Evolutionary conservation across 768 basidiomycete genomes (phyloP), one percentile per base, ranked within the genome.

Genomic region (Pulveroboletus sp.): DNA sequence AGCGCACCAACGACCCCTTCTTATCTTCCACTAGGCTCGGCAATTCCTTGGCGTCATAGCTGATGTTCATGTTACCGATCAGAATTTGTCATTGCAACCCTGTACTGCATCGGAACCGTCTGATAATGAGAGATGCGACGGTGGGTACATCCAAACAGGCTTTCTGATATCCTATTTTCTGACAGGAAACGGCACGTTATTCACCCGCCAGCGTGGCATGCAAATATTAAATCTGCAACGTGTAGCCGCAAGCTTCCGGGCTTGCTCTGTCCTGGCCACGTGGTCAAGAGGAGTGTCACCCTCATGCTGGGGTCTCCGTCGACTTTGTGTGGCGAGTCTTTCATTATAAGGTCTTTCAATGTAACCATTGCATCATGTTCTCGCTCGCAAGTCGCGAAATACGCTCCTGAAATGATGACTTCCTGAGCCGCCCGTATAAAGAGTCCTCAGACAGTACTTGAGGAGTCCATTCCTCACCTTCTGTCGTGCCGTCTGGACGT

Each of bases 181-280:
- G 47, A 41, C 23, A 43, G 38, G 14, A 5, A 38, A 27, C 12
- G 10, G 23, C 42, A 43, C 34, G 46, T 53, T 14, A n/a, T 57
- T 43, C 26, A 31, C 31, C 23, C 40, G n/a, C 31, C 29, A 43
- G 38, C n/a, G 22, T 27, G 49, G 49, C 49, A 47, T 14, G 36
- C 41, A 41, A 36, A 43, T 29, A 6, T 29, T 6, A 29, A 34
- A 40, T 34, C 20, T 60, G 47, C 57, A 67, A 53, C 57, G 59
- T 63, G 61, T 41, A 31, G 29, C 48, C 57, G 65, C 61, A 29
- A 49, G 22, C 44, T 51, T 29, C 63, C 58, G 55, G 40, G 26
- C 50, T 59, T 67, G 55, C 55, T 63, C 30, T 67, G 55, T 68
- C 34, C 47, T 38, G 12, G 38, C 53, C 61, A 63, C 60, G 60